A percentile compares a stretch with the other conserved stretches of the same genome.
phyloP scores from a whole-genome alignment of 345 rosid genomes.

The Chamaenerion angustifolium region DNA sequence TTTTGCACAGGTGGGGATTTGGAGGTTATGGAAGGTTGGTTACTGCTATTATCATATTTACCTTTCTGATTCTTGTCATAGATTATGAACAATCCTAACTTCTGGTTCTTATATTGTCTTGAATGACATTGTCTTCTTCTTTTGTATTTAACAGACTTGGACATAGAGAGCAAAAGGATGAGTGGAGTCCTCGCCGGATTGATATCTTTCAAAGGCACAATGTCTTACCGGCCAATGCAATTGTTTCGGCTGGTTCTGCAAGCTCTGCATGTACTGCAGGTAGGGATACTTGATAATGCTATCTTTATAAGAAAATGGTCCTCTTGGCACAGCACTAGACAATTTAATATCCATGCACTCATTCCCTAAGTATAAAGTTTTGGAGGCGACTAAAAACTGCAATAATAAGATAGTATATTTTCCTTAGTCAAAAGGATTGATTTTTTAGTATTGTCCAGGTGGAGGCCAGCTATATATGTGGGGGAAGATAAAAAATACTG shows the following conservation, averaged over 20 bases:
- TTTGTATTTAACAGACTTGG: conserved; percentile 55
- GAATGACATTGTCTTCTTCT: conserved; percentile 1
- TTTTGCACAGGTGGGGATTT: conserved; percentile 78
- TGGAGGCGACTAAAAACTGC: too few relatives aligned
- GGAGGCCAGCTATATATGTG: conserved; percentile 99
- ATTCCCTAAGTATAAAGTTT: too few relatives aligned
- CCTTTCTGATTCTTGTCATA: neutral
- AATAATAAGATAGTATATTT: neutral
- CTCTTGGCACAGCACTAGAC: too few relatives aligned
- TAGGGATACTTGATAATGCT: conserved; percentile 1
- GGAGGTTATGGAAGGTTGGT: conserved; percentile 99
- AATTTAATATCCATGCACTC: too few relatives aligned
- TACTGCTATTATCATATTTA: neutral
- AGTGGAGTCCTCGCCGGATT: conserved; percentile 87
- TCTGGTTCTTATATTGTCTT: neutral
- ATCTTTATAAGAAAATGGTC: too few relatives aligned
- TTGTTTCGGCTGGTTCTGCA: conserved; percentile 73
- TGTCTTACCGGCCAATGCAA: conserved; percentile 62
- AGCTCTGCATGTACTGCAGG: conserved; percentile 98
- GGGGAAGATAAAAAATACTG: conserved; percentile 86
- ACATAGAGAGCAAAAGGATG: conserved; percentile 97
- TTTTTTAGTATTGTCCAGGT: conserved; percentile 28
- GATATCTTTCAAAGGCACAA: conserved; percentile 65
- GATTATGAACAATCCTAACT: neutral
- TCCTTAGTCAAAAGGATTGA: neutral